phyloP scores from a whole-genome alignment of 257 asterid genomes.

The Capsicum baccatum region DNA sequence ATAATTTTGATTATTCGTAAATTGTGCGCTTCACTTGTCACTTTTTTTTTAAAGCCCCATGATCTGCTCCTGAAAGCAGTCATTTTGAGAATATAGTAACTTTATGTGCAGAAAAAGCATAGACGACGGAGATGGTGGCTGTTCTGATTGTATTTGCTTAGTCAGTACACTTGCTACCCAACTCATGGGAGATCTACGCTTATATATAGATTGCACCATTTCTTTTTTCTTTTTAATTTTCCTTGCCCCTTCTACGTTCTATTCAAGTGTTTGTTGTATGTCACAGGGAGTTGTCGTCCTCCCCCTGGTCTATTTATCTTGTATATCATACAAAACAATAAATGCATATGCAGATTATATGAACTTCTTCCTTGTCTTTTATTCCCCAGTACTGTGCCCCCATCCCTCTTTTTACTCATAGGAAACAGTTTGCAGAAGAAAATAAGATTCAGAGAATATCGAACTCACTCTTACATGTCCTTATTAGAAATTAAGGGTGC shows the following conservation, averaged over 20 bases:
- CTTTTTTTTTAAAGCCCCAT: neutral
- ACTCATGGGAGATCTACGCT: neutral
- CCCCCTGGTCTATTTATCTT: neutral
- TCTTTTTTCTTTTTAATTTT: neutral
- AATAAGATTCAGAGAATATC: no score
- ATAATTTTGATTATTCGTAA: neutral
- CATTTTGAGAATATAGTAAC: neutral
- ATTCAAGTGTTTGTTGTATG: neutral
- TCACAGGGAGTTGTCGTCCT: neutral
- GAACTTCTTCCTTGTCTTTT: neutral
- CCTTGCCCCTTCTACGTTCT: neutral
- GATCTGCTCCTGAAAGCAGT: neutral
- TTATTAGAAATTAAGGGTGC: no score
- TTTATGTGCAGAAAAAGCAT: conserved; percentile 48
- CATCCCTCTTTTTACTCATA: no score
- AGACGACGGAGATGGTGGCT: conserved; percentile 63
- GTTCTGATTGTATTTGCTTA: conserved; percentile 40
- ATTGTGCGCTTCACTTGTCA: neutral
- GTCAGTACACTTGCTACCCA: neutral
- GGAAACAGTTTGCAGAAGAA: no score
- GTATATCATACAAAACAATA: neutral
- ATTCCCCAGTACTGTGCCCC: neutral
- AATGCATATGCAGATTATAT: conserved; percentile 9
- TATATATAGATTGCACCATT: neutral
- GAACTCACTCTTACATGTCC: no score